A percentile compares a stretch with the other conserved stretches of the same genome.
These are phyloP conservation scores for Dendrostoma leiphaemia DNA, from an alignment of 2,329 filamentous ascomycete species.

Conservation along the genomic window DNA sequence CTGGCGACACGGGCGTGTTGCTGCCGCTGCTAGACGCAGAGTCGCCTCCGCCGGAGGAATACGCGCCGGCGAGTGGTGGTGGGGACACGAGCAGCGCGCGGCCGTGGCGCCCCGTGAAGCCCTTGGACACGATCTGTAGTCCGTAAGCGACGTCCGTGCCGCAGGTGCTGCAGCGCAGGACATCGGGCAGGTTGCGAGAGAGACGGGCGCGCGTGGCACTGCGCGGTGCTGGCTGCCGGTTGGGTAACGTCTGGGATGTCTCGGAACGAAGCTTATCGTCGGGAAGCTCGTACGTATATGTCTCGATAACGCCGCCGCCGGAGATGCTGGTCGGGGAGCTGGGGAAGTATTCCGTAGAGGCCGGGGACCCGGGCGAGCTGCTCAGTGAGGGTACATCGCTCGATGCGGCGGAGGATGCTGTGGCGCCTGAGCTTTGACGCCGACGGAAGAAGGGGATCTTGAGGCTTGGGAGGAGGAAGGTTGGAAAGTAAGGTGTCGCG, in stretches of 20 bases:
- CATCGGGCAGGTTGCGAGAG: slow-evolving; percentile 47
- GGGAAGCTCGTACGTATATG: slow-evolving; percentile 20
- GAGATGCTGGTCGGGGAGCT: slow-evolving; percentile 27
- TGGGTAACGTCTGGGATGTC: slow-evolving; percentile 10
- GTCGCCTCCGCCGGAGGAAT: slow-evolving; percentile 24
- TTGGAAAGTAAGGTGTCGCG: slow-evolving; percentile 37
- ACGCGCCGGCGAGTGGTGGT: slow-evolving; percentile 11
- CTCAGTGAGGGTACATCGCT: slow-evolving; percentile 23
- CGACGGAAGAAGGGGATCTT: slow-evolving; percentile 46
- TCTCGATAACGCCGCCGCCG: slow-evolving; percentile 19
- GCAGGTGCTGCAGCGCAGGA: slow-evolving; percentile 58
- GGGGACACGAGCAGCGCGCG: slow-evolving; percentile 58
- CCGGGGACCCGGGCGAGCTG: slow-evolving; percentile 22
- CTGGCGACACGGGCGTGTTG: slow-evolving; percentile 10
- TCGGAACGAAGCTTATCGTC: slow-evolving; percentile 23
- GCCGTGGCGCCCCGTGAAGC: slow-evolving; percentile 65
- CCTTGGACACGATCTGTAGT: slow-evolving; percentile 62
- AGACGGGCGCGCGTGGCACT: slow-evolving; percentile 30
- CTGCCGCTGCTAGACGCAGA: slow-evolving; percentile 17
- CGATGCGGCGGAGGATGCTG: slow-evolving; percentile 26
- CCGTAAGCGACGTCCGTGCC: slow-evolving; percentile 59
- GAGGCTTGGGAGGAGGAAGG: slow-evolving; percentile 52
- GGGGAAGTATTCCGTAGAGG: slow-evolving; percentile 19
- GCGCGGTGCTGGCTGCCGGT: slow-evolving; percentile 13
- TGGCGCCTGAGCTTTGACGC: slow-evolving; percentile 26